Evolutionary conservation across 2,329 filamentous ascomycete species (phyloP), one percentile per base, ranked within the genome.

Genomic region (Achaetomium macrosporum): DNA sequence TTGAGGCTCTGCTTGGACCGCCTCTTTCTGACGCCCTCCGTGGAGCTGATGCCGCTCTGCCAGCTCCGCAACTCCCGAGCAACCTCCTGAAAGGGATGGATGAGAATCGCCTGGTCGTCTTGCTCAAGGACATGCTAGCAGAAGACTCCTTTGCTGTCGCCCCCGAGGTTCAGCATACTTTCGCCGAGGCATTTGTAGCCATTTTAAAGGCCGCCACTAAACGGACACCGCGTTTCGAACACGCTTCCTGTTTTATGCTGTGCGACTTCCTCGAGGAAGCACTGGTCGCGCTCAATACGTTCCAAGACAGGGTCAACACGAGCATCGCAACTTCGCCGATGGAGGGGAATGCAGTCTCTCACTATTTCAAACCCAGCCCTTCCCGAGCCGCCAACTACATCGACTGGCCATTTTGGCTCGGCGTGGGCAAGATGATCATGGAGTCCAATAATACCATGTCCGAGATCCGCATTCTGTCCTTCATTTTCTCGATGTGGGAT

Each of bases 261-360:
- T 92, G 90, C 65, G 91, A 96, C 67, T 90, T 96, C 59, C 73
- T 96, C 25, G 89, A 96, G 65, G 90, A 96, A 68, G 78, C 85
- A 1, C 73, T 95, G 47, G 74, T 82, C 15, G 83, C 90, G 39
- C 78, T 78, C 55, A 72, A 77, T 52, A 66, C 71, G 45, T 75
- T 76, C 54, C 71, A 73, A 40, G 55, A 54, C 25, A 51, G 35
- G 16, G 48, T 57, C 2, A 66, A 68, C n/a, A 67, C 69, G n/a
- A 66, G 61, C 47, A 55, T 66, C 3, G 61, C 61, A 11, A 65
- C 46, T 10, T 56, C 47, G 13, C 54, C 57, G 16, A 44, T 49
- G 11, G 46, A 53, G 30, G 57, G 50, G 19, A 51, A 31, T 5
- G 39, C 51, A 3, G 29, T 36, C 11, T 39, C 51, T 19, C 44